Evolutionary conservation across 1,284 basidiomycete genomes (phyloP).

Genomic region (Lentinula novae-zelandiae): DNA sequence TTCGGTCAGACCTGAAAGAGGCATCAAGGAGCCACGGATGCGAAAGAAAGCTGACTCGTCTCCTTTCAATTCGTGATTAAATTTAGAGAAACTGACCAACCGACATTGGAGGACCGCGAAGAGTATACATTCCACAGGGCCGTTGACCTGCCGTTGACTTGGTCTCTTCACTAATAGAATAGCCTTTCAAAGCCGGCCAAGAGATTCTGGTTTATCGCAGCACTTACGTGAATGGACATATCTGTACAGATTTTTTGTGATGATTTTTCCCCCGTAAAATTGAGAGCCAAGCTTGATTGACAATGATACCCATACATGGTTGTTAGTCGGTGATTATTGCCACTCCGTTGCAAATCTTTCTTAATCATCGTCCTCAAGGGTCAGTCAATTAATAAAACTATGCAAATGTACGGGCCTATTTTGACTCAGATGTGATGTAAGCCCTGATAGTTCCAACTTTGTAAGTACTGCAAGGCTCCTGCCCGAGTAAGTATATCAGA

Average conservation of each 20-base stretch:
- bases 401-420: too few species aligned
- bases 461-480: too few species aligned
- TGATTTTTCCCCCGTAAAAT: too few species aligned
- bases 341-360: not conserved
- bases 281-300: not conserved
- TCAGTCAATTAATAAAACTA: too few species aligned
- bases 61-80: too few species aligned
- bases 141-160: not conserved
- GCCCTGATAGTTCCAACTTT: too few species aligned
- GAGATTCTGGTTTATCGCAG: not conserved
- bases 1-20: too few species aligned
- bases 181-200: not conserved
- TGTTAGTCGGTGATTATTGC: not conserved
- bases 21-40: too few species aligned
- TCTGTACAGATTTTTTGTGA: not conserved
- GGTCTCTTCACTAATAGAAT: not conserved
- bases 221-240: not conserved
- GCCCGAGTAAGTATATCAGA: too few species aligned
- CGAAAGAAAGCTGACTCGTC: too few species aligned
- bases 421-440: too few species aligned
- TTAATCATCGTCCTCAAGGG: not conserved
- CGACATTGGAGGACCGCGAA: not conserved
- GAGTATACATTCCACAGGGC: not conserved
- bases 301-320: not conserved
- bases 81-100: not conserved